Evolutionary conservation across 257 asterid genomes (phyloP).

Genomic region (Hygrophila difformis): DNA sequence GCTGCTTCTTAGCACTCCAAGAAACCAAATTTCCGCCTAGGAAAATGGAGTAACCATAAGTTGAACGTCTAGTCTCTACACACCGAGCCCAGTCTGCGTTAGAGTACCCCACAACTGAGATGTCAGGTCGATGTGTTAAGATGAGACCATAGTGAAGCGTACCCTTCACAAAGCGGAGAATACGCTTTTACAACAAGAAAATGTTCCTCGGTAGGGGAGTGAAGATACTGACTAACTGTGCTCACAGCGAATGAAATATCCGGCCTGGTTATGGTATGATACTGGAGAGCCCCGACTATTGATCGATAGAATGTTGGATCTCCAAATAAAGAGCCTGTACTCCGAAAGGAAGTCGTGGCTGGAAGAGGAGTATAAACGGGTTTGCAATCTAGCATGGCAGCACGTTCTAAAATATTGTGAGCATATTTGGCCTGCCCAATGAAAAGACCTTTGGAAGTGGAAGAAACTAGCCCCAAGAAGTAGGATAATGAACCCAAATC

Average conservation of each 20-base stretch:
- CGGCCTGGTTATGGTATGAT: neutral
- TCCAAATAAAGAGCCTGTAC: too few species aligned
- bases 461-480: neutral
- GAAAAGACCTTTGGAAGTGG: neutral
- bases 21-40: neutral
- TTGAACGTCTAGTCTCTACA: too few species aligned
- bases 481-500: neutral
- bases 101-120: neutral
- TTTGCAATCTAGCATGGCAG: too few species aligned
- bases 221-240: neutral
- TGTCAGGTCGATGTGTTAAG: neutral
- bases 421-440: neutral
- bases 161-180: constrained; percentile 1
- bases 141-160: neutral
- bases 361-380: neutral
- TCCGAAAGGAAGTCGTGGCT: neutral
- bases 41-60: too few species aligned
- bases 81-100: too few species aligned
- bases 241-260: neutral
- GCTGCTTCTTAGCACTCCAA: too few species aligned
- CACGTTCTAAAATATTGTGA: neutral
- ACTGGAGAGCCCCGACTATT: too few species aligned
- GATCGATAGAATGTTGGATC: neutral
- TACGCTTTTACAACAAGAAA: neutral
- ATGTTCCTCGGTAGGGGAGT: too few species aligned